Evolutionary conservation across 2,329 filamentous ascomycete genomes (phyloP), one percentile per base, ranked within the genome.

Genomic region (Diaporthe sp.): DNA sequence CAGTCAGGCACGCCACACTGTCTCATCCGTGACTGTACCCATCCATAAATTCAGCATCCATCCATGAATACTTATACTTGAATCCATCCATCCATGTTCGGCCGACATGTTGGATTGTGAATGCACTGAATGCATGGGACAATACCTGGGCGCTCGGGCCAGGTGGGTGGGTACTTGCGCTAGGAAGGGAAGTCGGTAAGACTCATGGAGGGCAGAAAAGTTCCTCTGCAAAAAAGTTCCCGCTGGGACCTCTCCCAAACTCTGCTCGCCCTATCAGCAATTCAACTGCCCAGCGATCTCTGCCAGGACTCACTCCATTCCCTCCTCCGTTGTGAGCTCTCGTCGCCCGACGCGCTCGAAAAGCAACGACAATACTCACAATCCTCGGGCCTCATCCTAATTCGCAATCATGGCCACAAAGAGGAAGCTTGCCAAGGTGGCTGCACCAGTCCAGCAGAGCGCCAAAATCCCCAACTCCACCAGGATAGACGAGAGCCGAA

Each of bases 351-450:
- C 22, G 47, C 9, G 13, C 63, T 53, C 47, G 30, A 9, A 27
- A 22, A 30, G 3, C 63, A 30, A 22, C n/a, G 13, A 51, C 47
- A 68, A n/a, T 7, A 3, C 22, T 22, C 13, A 27, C 30, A 44
- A 63, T 27, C 30, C 44, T 39, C 17, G n/a, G n/a, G 63, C 47
- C 58, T 35, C 19, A 47, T 47, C 10, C 35, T 25, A 22, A 27
- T 63, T 66, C 44, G 32, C 44, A 70, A 81, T 75, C 75, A 91
- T 91, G 88, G 90, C 90, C 75, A 88, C 90, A 58, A 92, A 91
- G 83, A 86, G 90, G 81, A 92, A 91, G 86, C 84, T 89, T 75
- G 85, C 86, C 76, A 88, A 88, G 83, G 85, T 92, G 79, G 89
- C 88, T 73, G 83, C 87, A 74, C 91, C 91, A 0, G 84, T 89